Evolutionary conservation across 2,329 filamentous ascomycete genomes (phyloP).

Genomic region (Lasiodiplodia sp.): DNA sequence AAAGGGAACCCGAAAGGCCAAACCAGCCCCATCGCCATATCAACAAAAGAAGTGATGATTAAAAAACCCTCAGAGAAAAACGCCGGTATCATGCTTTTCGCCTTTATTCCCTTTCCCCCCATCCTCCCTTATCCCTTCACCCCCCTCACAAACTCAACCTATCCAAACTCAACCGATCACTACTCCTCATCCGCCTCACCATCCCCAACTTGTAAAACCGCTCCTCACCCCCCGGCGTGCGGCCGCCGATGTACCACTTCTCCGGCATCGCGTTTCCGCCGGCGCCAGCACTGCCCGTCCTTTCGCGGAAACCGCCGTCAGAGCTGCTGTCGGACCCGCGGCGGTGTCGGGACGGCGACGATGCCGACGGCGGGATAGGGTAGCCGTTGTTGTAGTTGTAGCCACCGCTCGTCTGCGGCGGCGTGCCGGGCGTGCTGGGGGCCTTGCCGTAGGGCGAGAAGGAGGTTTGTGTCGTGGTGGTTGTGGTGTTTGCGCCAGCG

Average conservation of each 20-base stretch:
- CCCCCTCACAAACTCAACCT: slow-evolving; percentile 71
- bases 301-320: slow-evolving; percentile 79
- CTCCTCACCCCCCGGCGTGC: slow-evolving; percentile 79
- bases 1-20: no score
- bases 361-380: slow-evolving; percentile 19
- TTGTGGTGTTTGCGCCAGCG: not conserved
- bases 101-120: not conserved
- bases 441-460: slow-evolving; percentile 35
- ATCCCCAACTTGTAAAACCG: slow-evolving; percentile 83
- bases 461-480: slow-evolving; percentile 44
- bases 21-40: not conserved
- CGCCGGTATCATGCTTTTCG: not conserved
- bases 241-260: slow-evolving; percentile 82
- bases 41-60: not conserved
- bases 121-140: not conserved
- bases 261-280: slow-evolving; percentile 77
- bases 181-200: slow-evolving; percentile 74
- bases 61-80: no score
- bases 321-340: slow-evolving; percentile 77
- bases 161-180: slow-evolving; percentile 77
- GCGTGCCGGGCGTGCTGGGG: slow-evolving; percentile 32
- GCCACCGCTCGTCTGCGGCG: not conserved
- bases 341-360: slow-evolving; percentile 44
- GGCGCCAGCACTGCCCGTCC: slow-evolving; percentile 19
- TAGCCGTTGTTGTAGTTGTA: slow-evolving; percentile 9